Conservation (phyloP, 2,329 filamentous ascomycete genomes). For the Metarhizium humberi region DNA sequence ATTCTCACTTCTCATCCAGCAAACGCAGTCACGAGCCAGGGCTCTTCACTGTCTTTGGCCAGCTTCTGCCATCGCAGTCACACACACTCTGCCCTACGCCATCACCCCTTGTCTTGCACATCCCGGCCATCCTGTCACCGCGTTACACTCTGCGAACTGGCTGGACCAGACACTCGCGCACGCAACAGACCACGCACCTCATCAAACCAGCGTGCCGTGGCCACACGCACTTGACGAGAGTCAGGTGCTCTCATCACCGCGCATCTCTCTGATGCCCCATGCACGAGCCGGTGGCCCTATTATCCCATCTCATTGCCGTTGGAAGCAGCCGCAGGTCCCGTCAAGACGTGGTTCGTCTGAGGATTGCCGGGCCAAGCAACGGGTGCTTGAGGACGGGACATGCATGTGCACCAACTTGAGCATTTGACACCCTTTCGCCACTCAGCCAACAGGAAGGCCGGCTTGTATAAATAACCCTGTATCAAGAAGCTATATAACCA, state of each 20-base stretch:
- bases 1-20: not conserved
- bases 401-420: not conserved
- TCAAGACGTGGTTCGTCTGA: conserved; percentile 17
- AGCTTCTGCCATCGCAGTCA: not conserved
- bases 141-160: not conserved
- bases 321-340: conserved; percentile 7
- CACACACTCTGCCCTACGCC: not conserved
- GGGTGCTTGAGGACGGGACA: conserved; percentile 1
- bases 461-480: not conserved
- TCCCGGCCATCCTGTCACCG: not conserved
- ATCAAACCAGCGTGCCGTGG: not conserved
- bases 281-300: not conserved
- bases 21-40: not conserved
- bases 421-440: not conserved
- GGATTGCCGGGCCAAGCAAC: not conserved
- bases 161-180: not conserved
- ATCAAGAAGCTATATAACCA: not conserved
- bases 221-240: not conserved
- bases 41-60: conserved; percentile 1
- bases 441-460: not conserved
- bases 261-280: not conserved
- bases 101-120: not conserved
- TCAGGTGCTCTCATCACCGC: conserved; percentile 1
- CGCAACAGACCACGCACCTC: not conserved
- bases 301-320: not conserved